A percentile compares a stretch with the other conserved stretches of the same genome.
Conservation (phyloP, 176 grass and related monocot genomes). For the Oryza brachyantha region DNA sequence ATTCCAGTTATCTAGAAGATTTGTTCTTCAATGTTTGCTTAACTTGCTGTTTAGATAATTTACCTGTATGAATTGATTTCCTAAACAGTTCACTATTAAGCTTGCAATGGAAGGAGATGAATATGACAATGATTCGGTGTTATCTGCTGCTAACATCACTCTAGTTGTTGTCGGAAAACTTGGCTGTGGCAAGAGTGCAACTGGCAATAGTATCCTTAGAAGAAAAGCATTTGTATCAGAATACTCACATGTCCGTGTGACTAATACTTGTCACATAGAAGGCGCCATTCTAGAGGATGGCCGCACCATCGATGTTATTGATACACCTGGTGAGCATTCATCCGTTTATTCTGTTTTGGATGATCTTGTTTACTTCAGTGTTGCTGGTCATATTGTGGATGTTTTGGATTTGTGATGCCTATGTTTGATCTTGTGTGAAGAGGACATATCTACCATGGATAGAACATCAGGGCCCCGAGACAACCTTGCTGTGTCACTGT, state of each 20-base stretch:
- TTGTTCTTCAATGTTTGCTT: not conserved
- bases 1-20: not conserved
- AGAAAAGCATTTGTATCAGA: slow-evolving; percentile 62
- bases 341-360: not conserved
- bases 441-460: too few species aligned
- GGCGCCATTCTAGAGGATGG: slow-evolving; percentile 54
- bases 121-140: slow-evolving; percentile 74
- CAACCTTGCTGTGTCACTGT: too few species aligned
- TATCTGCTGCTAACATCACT: slow-evolving; percentile 57
- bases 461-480: too few species aligned
- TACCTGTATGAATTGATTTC: not conserved
- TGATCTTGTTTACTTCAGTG: not conserved
- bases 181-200: slow-evolving; percentile 80
- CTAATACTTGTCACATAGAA: slow-evolving; percentile 64
- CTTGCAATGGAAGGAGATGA: slow-evolving; percentile 48
- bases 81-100: slow-evolving; percentile 7
- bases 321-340: slow-evolving; percentile 46
- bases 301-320: slow-evolving; percentile 63
- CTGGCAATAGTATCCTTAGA: slow-evolving; percentile 82
- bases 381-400: not conserved
- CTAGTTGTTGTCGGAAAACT: slow-evolving; percentile 85
- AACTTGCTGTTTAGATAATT: not conserved
- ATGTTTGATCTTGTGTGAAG: too few species aligned
- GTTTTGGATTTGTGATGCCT: not conserved
- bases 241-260: slow-evolving; percentile 62